Evolutionary conservation across 2,329 filamentous ascomycete genomes (phyloP), one percentile per base, ranked within the genome.

Genomic region (Hymenotorrendiella dingleyae): DNA sequence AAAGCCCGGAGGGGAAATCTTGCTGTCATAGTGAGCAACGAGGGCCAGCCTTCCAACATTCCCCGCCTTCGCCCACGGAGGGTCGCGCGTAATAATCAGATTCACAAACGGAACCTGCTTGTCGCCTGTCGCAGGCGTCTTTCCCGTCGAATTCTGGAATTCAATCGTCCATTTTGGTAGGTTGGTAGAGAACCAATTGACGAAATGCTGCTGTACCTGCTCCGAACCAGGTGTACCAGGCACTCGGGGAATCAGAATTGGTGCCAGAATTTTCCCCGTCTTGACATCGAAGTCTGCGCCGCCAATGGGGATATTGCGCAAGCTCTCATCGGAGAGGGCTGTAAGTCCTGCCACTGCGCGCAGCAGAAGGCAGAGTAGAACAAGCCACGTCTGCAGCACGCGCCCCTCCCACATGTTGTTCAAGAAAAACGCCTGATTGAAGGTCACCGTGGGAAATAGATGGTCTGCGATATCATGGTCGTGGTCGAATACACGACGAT

Each of bases 1-100:
- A 62, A 98, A 98, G 1, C 89, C 91, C 47, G 81, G 68, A 0
- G 90, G 91, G 20, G 71, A 71, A 45, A 84, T 73, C 65, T 94
- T 85, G 61, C 82, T 90, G 58, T 98, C 93, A 62, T 95, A 97
- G 62, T 98, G 93, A 29, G 93, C 93, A 6, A 91, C 93, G 42
- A 98, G 73, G 11, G 88, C 91, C 59, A 97, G 67, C 36, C 89
- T 72, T 30, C 83, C 82, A 2, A 93, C 81, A 53, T 96, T 82
- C 1, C 90, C 91, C 0, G 68, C 64, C 5, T 72, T 67, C 1
- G 82, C 71, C 79, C 87, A 93, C 1, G 93, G 93, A 38, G 93
- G 93, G 64, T 97, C 91, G 41, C 90, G 79, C 26, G 80, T 84
- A 44, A 91, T 81, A 47, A 97, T 85, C 43, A 97, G 71, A 61